These are phyloP conservation scores for Saxophila tyrrhenica DNA, from an alignment of 495 filamentous ascomycete genomes.

Conservation along the genomic window DNA sequence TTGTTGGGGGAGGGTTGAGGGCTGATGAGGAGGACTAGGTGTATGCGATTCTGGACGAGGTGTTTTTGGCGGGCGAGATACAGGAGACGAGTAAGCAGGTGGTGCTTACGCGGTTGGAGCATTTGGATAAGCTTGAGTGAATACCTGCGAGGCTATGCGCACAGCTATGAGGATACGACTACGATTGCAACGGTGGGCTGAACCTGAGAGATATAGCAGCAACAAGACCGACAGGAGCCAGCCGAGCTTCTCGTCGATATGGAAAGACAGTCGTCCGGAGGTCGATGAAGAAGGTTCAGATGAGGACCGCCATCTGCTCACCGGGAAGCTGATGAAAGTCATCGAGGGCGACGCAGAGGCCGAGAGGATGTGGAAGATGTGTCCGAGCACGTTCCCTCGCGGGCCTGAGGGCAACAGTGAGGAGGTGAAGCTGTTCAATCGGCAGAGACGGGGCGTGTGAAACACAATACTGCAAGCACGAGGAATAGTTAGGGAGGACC, in stretches of 20 bases:
- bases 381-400: background rate
- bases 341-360: background rate
- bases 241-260: too few relatives aligned
- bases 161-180: background rate
- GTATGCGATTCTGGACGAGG: constrained; percentile 96
- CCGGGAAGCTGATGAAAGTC: background rate
- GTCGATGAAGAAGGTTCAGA: too few relatives aligned
- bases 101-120: constrained; percentile 84
- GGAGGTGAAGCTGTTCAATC: background rate
- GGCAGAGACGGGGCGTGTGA: too few relatives aligned
- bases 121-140: constrained; percentile 92
- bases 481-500: background rate
- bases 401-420: background rate
- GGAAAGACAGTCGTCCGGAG: too few relatives aligned
- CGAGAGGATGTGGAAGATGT: background rate
- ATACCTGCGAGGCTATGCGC: too few relatives aligned
- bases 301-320: background rate
- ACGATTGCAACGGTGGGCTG: background rate
- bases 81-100: constrained; percentile 98
- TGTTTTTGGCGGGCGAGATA: constrained; percentile 93
- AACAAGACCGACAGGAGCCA: background rate
- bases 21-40: constrained; percentile 45
- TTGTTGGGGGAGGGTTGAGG: background rate
- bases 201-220: background rate
- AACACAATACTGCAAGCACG: too few relatives aligned